Percentiles rank a stretch among this genome's conserved stretches.
Evolutionary conservation across 2,329 filamentous ascomycete genomes (phyloP).

Genomic region (Pseudopyricularia cyperi): DNA sequence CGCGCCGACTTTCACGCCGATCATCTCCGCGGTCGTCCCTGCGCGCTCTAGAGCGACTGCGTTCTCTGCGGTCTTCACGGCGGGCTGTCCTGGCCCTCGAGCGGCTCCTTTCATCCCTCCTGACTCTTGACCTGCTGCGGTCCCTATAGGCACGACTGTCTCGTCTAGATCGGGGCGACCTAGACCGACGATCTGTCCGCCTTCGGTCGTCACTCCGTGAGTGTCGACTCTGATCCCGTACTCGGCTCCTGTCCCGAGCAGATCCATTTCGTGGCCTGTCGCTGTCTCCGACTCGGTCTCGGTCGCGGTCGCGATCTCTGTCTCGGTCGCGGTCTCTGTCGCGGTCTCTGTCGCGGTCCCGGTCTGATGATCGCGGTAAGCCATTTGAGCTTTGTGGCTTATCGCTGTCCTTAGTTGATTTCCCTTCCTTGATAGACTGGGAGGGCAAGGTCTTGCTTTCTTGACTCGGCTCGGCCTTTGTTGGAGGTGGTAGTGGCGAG

Average conservation of each 20-base stretch:
- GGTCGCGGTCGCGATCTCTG: conserved; percentile 17
- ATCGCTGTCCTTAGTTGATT: conserved; percentile 11
- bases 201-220: conserved; percentile 12
- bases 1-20: conserved; percentile 17
- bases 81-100: conserved; percentile 9
- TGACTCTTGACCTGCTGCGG: conserved; percentile 12
- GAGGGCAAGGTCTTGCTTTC: conserved; percentile 12
- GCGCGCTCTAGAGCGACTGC: conserved; percentile 7
- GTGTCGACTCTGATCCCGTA: conserved; percentile 14
- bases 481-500: neutral
- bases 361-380: conserved; percentile 13
- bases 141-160: conserved; percentile 14
- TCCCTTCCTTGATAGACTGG: conserved; percentile 5
- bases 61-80: conserved; percentile 11
- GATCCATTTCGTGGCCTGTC: conserved; percentile 15
- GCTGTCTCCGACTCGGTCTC: conserved; percentile 20
- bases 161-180: conserved; percentile 9
- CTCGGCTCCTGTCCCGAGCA: neutral
- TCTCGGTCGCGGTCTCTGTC: conserved; percentile 11
- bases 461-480: neutral
- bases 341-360: conserved; percentile 11
- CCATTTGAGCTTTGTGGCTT: conserved; percentile 18
- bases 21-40: conserved; percentile 14
- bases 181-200: conserved; percentile 6
- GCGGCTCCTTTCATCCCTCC: conserved; percentile 11